Conservation (phyloP, 768 basidiomycete species). For the Leccinellum albellum region DNA sequence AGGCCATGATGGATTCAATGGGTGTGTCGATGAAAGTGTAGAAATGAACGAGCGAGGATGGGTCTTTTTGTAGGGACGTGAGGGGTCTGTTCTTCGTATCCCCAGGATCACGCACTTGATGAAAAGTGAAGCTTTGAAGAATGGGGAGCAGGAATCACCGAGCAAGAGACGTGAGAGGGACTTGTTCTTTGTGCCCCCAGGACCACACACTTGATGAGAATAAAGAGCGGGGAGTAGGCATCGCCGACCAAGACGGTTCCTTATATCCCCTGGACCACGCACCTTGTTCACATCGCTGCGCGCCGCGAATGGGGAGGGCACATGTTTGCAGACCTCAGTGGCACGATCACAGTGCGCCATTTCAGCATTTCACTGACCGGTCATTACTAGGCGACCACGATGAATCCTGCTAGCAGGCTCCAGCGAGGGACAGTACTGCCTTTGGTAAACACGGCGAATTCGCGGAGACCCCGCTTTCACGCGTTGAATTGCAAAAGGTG, state of each 20-base stretch:
- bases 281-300: constrained; percentile 12
- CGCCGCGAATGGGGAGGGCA: constrained; percentile 4
- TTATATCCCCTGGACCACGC: constrained; percentile 20
- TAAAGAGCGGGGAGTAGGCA: neutral
- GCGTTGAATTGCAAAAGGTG: constrained; percentile 2
- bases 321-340: constrained; percentile 14
- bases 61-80: neutral
- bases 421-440: neutral
- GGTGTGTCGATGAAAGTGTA: neutral
- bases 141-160: neutral
- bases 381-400: constrained; percentile 24
- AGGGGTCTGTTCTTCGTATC: neutral
- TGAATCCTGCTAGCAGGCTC: constrained; percentile 18
- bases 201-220: neutral
- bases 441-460: constrained; percentile 17
- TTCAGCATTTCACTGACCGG: constrained; percentile 27
- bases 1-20: constrained; percentile 19
- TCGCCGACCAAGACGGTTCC: neutral
- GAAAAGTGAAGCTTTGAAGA: neutral
- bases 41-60: neutral
- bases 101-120: constrained; percentile 2
- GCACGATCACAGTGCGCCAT: constrained; percentile 12
- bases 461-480: constrained; percentile 8
- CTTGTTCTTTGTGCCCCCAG: neutral
- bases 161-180: neutral